Base-by-base conservation (phyloP, 148 eudicot genomes). In the Talinum fruticosum region DNA sequence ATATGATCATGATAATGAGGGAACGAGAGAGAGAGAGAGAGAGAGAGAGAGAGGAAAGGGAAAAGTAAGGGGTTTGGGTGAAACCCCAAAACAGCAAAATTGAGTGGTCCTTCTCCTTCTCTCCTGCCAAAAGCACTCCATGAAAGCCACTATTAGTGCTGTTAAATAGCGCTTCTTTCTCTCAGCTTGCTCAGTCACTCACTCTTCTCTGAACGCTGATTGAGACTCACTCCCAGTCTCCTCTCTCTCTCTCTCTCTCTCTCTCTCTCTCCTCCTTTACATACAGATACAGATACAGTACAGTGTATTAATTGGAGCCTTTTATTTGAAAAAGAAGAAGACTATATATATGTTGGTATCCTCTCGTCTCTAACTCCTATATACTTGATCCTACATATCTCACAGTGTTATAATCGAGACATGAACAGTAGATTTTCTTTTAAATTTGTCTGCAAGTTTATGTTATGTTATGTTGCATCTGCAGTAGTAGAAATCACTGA, bases 381-480 rank as follows among this genome's bases (percentile, higher is more conserved):
- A 8, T 59, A 59, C 29, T 23, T 10, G 12, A n/a, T n/a, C 13
- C 28, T 6, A n/a, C n/a, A n/a, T n/a, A 23, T 23, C 28, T 59
- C 29, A 59, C 28, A 59, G 28, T n/a, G 29, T 23, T 24, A 13
- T 8, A 23, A 1, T n/a, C 64, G 7, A 59, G 64, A 59, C 29
- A 59, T 23, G 29, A 59, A 59, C 28, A 59, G 64, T n/a, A n/a
- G 26, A n/a, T 30, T 65, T 65, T 32, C 35, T 65, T 70, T 70
- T 38, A 35, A 70, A 70, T 37, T 38, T n/a, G 37, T 26, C 49
- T 70, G 73, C 73, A 70, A 70, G 41, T 38, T 70, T 70, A 70
- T 70, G 73, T 70, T 70, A 70, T 70, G 73, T 70, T 70, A 70
- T 70, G 73, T 70, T 70, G 51, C 41, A 18, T 70, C 57, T 70